These are phyloP conservation scores for Aspergillus cavernicola DNA, from an alignment of 495 filamentous ascomycete genomes.

Conservation along the genomic window DNA sequence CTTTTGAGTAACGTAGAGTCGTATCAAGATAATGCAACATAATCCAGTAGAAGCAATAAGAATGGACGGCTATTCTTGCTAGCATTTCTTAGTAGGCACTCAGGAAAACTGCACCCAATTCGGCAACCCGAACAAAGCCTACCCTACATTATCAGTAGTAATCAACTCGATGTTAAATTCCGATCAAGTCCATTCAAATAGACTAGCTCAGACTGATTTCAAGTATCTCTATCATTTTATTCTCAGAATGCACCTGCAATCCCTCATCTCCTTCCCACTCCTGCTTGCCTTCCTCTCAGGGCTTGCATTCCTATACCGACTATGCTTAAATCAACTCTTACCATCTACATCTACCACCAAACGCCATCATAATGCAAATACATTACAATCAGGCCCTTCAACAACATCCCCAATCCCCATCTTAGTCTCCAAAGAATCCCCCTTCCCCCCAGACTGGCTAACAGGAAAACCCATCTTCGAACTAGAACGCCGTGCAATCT, in stretches of 20 bases:
- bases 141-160: too few relatives aligned
- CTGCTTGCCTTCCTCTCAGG: slow-evolving; percentile 10
- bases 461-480: slow-evolving; percentile 41
- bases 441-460: slow-evolving; percentile 47
- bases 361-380: neutral
- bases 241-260: too few relatives aligned
- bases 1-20: neutral
- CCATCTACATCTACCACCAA: neutral
- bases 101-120: slow-evolving; percentile 18
- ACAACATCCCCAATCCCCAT: neutral
- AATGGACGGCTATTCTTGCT: neutral
- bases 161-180: too few relatives aligned
- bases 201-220: too few relatives aligned
- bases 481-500: slow-evolving; percentile 50
- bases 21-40: neutral
- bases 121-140: slow-evolving; percentile 10
- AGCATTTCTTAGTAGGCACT: neutral
- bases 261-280: neutral
- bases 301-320: slow-evolving; percentile 10
- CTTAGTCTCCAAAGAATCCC: slow-evolving; percentile 33
- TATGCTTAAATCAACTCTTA: neutral
- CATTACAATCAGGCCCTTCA: too few relatives aligned
- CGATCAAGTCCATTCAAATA: too few relatives aligned
- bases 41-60: neutral
- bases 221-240: too few relatives aligned